phyloP scores from a whole-genome alignment of 805 yeast genomes.

The Teunomyces barrocoloradensis region DNA sequence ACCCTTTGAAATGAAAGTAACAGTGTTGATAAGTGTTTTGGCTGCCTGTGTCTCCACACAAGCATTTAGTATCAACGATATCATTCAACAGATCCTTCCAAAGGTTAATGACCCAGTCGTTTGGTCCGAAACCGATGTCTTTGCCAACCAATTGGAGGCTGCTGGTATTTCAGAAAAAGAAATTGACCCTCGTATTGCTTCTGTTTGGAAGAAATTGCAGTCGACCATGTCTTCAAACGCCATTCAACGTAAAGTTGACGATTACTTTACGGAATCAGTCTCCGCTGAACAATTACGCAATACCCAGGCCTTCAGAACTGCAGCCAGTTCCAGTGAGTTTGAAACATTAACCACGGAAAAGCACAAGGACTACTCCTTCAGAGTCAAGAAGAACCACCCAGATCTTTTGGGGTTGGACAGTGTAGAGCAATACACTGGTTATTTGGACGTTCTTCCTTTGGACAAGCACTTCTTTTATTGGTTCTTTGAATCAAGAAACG shows the following conservation, averaged over 20 bases:
- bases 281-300: constrained; percentile 10
- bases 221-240: constrained; percentile 8
- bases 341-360: constrained; percentile 12
- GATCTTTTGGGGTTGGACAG: constrained; percentile 36
- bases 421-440: constrained; percentile 39
- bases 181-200: background rate
- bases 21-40: background rate
- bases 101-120: background rate
- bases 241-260: constrained; percentile 7
- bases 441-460: constrained; percentile 32
- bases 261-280: constrained; percentile 8
- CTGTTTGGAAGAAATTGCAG: constrained; percentile 17
- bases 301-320: constrained; percentile 5
- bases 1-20: background rate
- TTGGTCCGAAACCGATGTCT: background rate
- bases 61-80: background rate
- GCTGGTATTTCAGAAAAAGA: background rate
- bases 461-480: constrained; percentile 33
- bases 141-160: background rate
- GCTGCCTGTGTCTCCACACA: constrained; percentile 1
- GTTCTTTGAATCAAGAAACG: constrained; percentile 34
- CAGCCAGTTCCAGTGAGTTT: constrained; percentile 4
- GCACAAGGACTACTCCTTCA: constrained; percentile 25
- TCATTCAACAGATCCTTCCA: background rate
- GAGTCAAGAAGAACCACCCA: constrained; percentile 33